Evolutionary conservation across 352 stramenopile species (phyloP).

Genomic region (Pythium brachiatum): DNA sequence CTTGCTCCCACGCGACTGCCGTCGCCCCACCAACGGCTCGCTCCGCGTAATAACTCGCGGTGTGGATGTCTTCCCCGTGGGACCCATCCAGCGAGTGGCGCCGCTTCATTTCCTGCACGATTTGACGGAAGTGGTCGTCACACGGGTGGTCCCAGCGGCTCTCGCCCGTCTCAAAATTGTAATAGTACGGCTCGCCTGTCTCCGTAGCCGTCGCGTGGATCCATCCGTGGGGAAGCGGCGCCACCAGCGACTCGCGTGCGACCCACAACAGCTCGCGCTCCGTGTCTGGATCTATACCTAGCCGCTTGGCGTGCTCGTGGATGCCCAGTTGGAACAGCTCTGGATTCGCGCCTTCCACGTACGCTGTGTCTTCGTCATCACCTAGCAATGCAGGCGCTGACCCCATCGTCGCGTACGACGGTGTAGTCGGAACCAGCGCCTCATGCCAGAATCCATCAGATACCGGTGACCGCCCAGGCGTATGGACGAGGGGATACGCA

Average conservation of each 20-base stretch:
- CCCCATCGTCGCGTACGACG: constrained; percentile 6
- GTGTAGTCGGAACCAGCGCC: constrained; percentile 13
- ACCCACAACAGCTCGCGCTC: constrained; percentile 73
- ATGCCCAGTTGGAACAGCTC: constrained; percentile 75
- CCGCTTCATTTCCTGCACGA: constrained; percentile 47
- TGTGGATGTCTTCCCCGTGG: constrained; percentile 19
- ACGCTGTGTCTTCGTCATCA: constrained; percentile 41
- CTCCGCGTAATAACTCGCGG: constrained; percentile 36
- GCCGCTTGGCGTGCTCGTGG: constrained; percentile 60
- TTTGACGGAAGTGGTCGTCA: constrained; percentile 65
- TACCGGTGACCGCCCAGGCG: neutral
- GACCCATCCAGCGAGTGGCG: constrained; percentile 18
- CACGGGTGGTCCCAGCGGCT: constrained; percentile 82
- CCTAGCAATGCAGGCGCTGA: neutral
- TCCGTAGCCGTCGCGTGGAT: constrained; percentile 60
- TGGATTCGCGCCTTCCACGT: constrained; percentile 58
- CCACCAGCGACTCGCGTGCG: constrained; percentile 70
- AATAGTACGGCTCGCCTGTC: constrained; percentile 72
- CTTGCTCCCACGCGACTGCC: constrained; percentile 13
- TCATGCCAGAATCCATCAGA: constrained; percentile 16
- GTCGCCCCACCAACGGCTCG: neutral
- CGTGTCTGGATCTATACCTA: constrained; percentile 59
- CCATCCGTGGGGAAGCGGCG: constrained; percentile 65
- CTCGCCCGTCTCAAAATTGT: constrained; percentile 71
- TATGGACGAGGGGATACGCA: neutral